These are phyloP conservation scores for Dioscorea alata DNA, from an alignment of 106 monocot genomes.

Conservation along the genomic window DNA sequence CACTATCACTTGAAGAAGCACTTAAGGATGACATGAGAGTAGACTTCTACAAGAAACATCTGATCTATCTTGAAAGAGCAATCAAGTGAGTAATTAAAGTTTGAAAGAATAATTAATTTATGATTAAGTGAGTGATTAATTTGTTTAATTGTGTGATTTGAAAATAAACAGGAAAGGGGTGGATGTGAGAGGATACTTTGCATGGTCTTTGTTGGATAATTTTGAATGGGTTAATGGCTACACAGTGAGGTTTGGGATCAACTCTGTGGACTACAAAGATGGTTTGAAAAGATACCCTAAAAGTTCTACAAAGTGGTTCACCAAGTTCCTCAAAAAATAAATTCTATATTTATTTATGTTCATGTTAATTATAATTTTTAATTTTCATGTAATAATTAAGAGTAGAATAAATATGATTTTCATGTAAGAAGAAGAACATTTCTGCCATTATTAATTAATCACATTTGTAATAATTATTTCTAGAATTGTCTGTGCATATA, in stretches of 20 bases:
- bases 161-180: slow-evolving; percentile 8
- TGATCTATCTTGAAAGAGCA: background rate
- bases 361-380: too few species aligned
- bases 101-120: slow-evolving; percentile 17
- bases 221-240: slow-evolving; percentile 23
- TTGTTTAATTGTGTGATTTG: background rate
- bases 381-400: too few species aligned
- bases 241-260: slow-evolving; percentile 15
- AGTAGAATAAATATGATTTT: too few species aligned
- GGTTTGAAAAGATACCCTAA: slow-evolving; percentile 11
- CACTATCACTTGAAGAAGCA: slow-evolving; percentile 17
- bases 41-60: background rate
- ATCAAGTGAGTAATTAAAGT: background rate
- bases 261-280: slow-evolving; percentile 15
- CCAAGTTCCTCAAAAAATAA: slow-evolving; percentile 8
- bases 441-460: too few species aligned
- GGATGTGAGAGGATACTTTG: slow-evolving; percentile 18
- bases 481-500: too few species aligned
- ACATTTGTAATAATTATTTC: too few species aligned
- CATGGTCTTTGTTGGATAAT: slow-evolving; percentile 26
- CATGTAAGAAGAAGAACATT: too few species aligned
- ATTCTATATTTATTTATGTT: background rate
- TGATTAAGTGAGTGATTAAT: background rate
- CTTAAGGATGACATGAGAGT: slow-evolving; percentile 9
- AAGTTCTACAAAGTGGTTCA: slow-evolving; percentile 11